Base-by-base conservation (phyloP, 2,329 filamentous ascomycete species). In the Capronia coronata region DNA sequence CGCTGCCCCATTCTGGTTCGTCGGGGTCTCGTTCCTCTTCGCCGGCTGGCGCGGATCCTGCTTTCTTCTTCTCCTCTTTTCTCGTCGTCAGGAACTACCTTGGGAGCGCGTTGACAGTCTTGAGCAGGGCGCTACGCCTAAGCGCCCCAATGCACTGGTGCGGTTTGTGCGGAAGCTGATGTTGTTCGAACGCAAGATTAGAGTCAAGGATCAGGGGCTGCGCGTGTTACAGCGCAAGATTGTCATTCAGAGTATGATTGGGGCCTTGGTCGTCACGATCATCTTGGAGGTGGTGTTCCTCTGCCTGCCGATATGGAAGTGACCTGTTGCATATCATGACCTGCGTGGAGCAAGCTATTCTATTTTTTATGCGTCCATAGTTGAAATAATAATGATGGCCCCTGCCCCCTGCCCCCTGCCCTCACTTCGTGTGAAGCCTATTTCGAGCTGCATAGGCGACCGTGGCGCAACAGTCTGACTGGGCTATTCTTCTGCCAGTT, bases 101-200 rank as follows among this genome's bases (percentile, higher is more conserved):
- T 55, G 52, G 52, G 52, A 55, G 29, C 49, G 52, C 2, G 25
- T 49, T 11, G 34, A 44, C 23, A 46, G 51, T 27, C 27, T 46
- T 11, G 46, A 45, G 18, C 35, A 45, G 3, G 29, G 25, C 2
- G 18, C 29, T 4, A 7, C 42, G 8, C 29, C 14, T 7, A 34
- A 23, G 2, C 16, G 16, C 3, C 13, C 29, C 10, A 19, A 34
- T 23, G 29, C 42, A 7, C n/a, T 55, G 40, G 32, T 46, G 30
- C 40, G 35, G 29, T 55, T 55, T 23, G 40, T 30, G 7, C 49
- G 40, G 10, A 46, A 47, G 14, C 23, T 55, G 34, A 55, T 55
- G 52, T 48, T 55, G 13, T 55, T 51, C 23, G 52, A 55, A 35
- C 48, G 41, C 16, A 55, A 55, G 42, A 52, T 55, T 23, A 18